Evolutionary conservation across 306 rosid species (phyloP), one percentile per base, ranked within the genome.

Genomic region (Ziziphus jujuba): DNA sequence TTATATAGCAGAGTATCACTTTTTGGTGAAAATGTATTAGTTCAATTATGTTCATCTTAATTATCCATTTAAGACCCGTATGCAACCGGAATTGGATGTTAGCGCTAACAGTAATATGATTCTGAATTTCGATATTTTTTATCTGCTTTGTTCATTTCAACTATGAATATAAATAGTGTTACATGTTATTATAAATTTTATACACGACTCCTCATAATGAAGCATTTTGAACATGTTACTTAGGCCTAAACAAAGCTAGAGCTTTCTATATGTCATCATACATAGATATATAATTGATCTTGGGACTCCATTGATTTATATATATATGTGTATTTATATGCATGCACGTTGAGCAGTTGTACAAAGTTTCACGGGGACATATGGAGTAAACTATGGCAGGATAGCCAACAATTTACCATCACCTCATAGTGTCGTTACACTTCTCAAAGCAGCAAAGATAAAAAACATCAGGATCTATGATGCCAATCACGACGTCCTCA

Each of bases 381-480:
- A 93, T 67, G 98, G 98, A 72, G 83, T 90, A 22, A 86, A 93
- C 87, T 90, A 93, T 56, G 97, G 98, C 19, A 83, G 91, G 52
- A 65, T 86, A 68, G 88, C 96, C 17, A 90, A 93, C 72, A 93
- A 93, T 59, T 56, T 90, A 23, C 98, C 91, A 3, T 59, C 96
- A 13, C 98, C 98, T 0, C 59, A 82, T 0, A 80, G 91, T 56
- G 98, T 93, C 23, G 98, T 84, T 13, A 93, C 98, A 3, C 84
- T 93, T 9, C 84, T 93, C 35, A 93, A 88, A 77, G 98, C 98
- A 5, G 85, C 93, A 2, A 93, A 86, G 84, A 84, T 93, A 0
- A 87, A 74, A 58, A 90, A 93, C 80, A 59, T 79, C 17, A 83
- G 91, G 76, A 90, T 93, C 21, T 93, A 93, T 40, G 96, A 93